These are phyloP conservation scores for Boletus eberwhitei DNA, from an alignment of 768 basidiomycete genomes.

Conservation along the genomic window DNA sequence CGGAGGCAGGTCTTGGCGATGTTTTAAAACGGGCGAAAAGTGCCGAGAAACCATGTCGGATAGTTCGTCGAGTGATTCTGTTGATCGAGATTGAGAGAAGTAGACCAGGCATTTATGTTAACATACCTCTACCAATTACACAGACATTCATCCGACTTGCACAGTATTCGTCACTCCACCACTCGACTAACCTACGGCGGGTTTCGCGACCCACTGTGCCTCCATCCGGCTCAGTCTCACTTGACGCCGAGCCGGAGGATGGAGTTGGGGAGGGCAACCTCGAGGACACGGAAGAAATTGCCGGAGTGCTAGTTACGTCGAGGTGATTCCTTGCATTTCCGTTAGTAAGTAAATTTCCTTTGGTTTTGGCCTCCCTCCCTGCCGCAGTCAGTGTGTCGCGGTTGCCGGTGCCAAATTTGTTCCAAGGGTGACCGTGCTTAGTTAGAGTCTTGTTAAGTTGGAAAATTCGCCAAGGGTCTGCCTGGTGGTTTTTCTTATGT, in stretches of 20 bases:
- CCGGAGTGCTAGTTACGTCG: slow-evolving; percentile 18
- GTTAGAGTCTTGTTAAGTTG: slow-evolving; percentile 89
- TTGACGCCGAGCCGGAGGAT: slow-evolving; percentile 49
- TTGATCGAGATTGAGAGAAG: slow-evolving; percentile 3
- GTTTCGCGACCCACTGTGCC: slow-evolving; percentile 77
- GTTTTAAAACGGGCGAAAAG: slow-evolving; percentile 73
- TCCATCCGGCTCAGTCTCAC: slow-evolving; percentile 69
- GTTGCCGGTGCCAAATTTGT: slow-evolving; percentile 90
- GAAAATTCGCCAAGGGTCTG: slow-evolving; percentile 90
- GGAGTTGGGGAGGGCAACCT: slow-evolving; percentile 57
- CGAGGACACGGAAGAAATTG: slow-evolving; percentile 48
- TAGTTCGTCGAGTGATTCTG: slow-evolving; percentile 76
- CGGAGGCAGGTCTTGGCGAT: slow-evolving; percentile 55
- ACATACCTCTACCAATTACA: slow-evolving; percentile 71
- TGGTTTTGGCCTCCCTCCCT: slow-evolving; percentile 53
- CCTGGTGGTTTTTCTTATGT: slow-evolving; percentile 93
- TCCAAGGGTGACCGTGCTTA: slow-evolving; percentile 77
- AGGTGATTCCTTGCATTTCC: slow-evolving; percentile 24
- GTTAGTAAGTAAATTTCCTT: slow-evolving; percentile 38
- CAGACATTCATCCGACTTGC: slow-evolving; percentile 80
- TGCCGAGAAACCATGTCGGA: slow-evolving; percentile 55
- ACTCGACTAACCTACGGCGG: slow-evolving; percentile 73
- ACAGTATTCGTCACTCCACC: slow-evolving; percentile 82
- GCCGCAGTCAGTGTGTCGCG: slow-evolving; percentile 65
- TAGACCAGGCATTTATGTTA: neutral